Evolutionary conservation across 345 rosid genomes (phyloP).

Genomic region (Diplotaxis tenuifolia): DNA sequence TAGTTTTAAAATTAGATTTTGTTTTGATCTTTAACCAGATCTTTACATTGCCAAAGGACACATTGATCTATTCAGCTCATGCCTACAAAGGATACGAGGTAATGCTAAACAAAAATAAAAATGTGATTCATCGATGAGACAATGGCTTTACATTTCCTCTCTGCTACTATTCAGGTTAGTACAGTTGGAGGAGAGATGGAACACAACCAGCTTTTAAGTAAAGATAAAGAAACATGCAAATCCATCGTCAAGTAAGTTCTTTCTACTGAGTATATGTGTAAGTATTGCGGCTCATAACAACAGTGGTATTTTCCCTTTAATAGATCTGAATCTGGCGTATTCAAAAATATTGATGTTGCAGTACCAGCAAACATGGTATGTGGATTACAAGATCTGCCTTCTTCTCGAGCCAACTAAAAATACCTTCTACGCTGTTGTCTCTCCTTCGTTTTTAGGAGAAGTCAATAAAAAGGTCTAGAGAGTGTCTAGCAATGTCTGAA

Average conservation of each 20-base stretch:
- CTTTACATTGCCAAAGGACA: conserved; percentile 77
- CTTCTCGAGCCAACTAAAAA: background rate
- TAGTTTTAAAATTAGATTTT: background rate
- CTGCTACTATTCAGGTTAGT: conserved; percentile 58
- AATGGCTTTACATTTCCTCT: background rate
- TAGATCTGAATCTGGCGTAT: conserved; percentile 78
- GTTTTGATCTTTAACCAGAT: conserved; percentile 47
- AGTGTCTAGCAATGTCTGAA: too few species aligned
- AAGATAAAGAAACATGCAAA: conserved; percentile 81
- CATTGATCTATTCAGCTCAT: conserved; percentile 86
- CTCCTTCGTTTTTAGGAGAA: background rate
- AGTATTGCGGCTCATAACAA: background rate
- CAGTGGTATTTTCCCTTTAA: background rate
- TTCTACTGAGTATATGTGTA: background rate
- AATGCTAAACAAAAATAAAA: conserved; percentile 20
- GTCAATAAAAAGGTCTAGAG: background rate
- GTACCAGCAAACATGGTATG: conserved; percentile 85
- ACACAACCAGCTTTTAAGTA: conserved; percentile 72
- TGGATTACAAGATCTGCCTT: conserved; percentile 67
- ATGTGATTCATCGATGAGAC: background rate
- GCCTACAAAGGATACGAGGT: conserved; percentile 90
- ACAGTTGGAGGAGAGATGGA: conserved; percentile 88
- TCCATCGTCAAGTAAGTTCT: conserved; percentile 72
- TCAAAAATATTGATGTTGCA: conserved; percentile 86
- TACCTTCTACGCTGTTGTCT: background rate